Conservation (phyloP, 805 yeast species). For the Grigorovia jiainica region DNA sequence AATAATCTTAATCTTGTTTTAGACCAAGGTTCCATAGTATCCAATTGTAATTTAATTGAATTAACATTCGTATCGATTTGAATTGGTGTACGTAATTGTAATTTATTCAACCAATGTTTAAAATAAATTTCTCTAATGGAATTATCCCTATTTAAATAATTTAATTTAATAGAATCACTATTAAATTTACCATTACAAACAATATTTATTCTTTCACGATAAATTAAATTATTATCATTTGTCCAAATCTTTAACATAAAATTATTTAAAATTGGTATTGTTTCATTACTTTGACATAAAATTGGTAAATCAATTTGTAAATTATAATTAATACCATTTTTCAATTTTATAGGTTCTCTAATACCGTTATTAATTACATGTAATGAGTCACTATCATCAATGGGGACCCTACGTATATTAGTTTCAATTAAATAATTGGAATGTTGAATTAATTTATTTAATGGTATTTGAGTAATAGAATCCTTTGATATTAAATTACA, state of each 20-base stretch:
- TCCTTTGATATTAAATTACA: constrained; percentile 20
- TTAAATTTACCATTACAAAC: neutral
- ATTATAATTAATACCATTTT: constrained; percentile 17
- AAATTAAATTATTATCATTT: neutral
- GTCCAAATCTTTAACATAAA: neutral
- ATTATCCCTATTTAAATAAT: no score
- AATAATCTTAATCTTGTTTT: constrained; percentile 6
- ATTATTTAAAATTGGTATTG: neutral
- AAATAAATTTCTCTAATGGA: constrained; percentile 3
- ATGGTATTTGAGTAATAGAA: constrained; percentile 18
- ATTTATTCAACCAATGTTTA: constrained; percentile 18
- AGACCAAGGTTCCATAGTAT: neutral
- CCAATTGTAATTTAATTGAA: constrained; percentile 1
- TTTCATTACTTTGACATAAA: constrained; percentile 10
- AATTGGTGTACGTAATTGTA: constrained; percentile 13
- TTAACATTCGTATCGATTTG: constrained; percentile 3
- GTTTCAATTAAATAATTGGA: constrained; percentile 4
- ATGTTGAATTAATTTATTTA: constrained; percentile 4
- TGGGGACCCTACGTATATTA: neutral
- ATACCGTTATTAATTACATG: constrained; percentile 17
- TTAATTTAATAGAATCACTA: no score
- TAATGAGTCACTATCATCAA: constrained; percentile 11
- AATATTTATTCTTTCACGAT: neutral
- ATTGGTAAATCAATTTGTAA: constrained; percentile 18
- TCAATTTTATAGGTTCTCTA: constrained; percentile 12